Evolutionary conservation across 495 filamentous ascomycete species (phyloP).

Genomic region (Astrothelium subdiscretum): DNA sequence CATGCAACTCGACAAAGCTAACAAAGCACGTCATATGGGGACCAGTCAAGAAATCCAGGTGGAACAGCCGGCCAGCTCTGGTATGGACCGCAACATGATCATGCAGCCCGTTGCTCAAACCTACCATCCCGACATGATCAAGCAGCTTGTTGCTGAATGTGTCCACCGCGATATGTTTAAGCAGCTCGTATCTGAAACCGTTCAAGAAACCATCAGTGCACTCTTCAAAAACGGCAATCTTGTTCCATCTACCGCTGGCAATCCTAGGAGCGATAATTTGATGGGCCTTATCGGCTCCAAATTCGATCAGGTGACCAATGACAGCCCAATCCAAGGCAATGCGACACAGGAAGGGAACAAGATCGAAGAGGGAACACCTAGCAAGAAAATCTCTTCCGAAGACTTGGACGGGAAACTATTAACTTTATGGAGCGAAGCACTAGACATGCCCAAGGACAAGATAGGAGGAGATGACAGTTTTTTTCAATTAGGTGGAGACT

Average conservation of each 20-base stretch:
- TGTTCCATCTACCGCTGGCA: neutral
- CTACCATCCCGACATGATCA: neutral
- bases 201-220: neutral
- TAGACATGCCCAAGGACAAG: neutral
- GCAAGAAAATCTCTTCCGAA: neutral
- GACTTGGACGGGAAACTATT: neutral
- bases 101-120: neutral
- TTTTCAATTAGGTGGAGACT: neutral
- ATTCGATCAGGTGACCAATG: neutral
- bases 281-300: neutral
- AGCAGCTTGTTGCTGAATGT: neutral
- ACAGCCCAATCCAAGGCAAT: neutral
- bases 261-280: neutral
- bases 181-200: neutral
- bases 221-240: neutral
- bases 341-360: neutral
- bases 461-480: neutral
- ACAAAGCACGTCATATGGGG: neutral
- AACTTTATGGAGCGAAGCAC: neutral
- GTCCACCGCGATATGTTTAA: conserved; percentile 1
- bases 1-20: neutral
- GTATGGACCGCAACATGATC: neutral
- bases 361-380: neutral
- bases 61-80: neutral
- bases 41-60: neutral